These are phyloP conservation scores for Hymenoscyphus occultus DNA, from an alignment of 2,329 filamentous ascomycete genomes.

Conservation along the genomic window DNA sequence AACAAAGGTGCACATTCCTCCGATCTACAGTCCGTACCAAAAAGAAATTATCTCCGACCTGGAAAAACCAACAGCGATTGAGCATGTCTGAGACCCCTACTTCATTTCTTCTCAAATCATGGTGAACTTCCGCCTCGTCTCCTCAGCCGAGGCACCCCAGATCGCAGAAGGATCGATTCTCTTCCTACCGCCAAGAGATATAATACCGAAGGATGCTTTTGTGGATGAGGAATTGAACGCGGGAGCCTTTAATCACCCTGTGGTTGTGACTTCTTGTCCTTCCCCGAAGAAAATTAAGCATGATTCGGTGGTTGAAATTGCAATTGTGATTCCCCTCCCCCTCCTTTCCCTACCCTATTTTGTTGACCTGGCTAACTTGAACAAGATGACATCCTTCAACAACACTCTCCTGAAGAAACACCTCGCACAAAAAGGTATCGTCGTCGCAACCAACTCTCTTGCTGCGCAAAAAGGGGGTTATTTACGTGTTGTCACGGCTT, in stretches of 20 bases:
- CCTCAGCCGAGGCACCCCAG: constrained; percentile 7
- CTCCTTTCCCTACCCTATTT: neutral
- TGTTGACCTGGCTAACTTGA: neutral
- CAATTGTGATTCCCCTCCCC: constrained; percentile 16
- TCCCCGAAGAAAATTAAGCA: neutral
- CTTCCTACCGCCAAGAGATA: constrained; percentile 20
- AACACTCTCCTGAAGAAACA: constrained; percentile 16
- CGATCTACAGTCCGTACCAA: neutral
- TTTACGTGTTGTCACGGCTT: constrained; percentile 19
- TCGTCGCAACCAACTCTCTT: neutral
- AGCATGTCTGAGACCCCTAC: no score
- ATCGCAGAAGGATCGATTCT: constrained; percentile 21
- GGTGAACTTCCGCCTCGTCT: constrained; percentile 9
- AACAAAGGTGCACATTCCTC: neutral
- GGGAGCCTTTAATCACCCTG: constrained; percentile 23
- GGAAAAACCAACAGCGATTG: no score
- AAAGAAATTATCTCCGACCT: neutral
- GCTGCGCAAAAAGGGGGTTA: constrained; percentile 17
- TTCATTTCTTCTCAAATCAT: neutral
- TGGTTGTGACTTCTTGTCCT: constrained; percentile 16
- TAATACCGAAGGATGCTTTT: constrained; percentile 8
- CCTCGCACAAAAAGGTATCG: constrained; percentile 18
- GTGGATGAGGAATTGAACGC: constrained; percentile 8
- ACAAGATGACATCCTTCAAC: constrained; percentile 25
- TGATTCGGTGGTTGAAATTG: constrained; percentile 14